These are phyloP conservation scores for Penicillium oxalicum DNA, from an alignment of 2,329 filamentous ascomycete genomes.

Conservation along the genomic window DNA sequence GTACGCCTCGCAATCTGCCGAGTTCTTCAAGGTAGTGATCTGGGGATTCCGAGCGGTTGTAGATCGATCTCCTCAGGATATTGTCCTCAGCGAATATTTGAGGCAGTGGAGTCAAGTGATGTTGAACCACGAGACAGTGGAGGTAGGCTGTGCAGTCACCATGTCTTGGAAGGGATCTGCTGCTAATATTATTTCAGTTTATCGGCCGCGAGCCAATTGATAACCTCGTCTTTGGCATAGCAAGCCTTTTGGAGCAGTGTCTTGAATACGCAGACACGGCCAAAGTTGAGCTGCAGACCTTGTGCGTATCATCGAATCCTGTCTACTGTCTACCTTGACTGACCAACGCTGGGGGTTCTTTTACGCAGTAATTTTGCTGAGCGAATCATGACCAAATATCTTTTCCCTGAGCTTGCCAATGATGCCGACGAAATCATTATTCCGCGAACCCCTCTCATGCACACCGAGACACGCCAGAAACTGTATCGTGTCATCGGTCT, in stretches of 20 bases:
- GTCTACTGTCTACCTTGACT: neutral
- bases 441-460: constrained; percentile 46
- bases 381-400: constrained; percentile 56
- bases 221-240: constrained; percentile 39
- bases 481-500: constrained; percentile 57
- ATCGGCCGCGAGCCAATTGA: constrained; percentile 44
- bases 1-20: constrained; percentile 36
- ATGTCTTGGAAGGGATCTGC: neutral
- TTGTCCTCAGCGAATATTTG: constrained; percentile 38
- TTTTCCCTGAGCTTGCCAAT: constrained; percentile 55
- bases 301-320: constrained; percentile 18
- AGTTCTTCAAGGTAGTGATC: constrained; percentile 43
- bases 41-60: constrained; percentile 40
- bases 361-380: constrained; percentile 40
- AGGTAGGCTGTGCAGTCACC: constrained; percentile 26
- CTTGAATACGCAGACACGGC: constrained; percentile 34
- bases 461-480: constrained; percentile 51
- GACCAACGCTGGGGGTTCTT: neutral
- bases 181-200: constrained; percentile 31
- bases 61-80: constrained; percentile 32
- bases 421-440: constrained; percentile 23
- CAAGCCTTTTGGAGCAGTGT: constrained; percentile 39
- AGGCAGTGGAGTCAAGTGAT: constrained; percentile 40
- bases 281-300: constrained; percentile 29
- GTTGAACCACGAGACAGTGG: constrained; percentile 38